These are phyloP conservation scores for Radiomyces spectabilis DNA, from an alignment of 192 early-diverging fungal genomes.

Conservation along the genomic window DNA sequence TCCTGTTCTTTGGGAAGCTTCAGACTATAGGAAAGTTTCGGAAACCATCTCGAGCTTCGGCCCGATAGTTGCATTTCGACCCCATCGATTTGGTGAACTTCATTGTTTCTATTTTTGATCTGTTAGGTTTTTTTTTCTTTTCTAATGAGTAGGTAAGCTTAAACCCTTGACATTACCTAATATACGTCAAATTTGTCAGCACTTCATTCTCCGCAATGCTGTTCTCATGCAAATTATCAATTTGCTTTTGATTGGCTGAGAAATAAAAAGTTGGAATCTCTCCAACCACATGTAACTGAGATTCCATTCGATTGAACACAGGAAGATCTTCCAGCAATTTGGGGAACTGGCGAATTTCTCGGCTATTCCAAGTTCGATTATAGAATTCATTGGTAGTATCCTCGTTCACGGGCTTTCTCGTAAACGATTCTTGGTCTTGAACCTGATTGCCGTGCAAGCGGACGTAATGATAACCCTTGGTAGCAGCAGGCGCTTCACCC, in stretches of 20 bases:
- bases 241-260: neutral
- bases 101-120: neutral
- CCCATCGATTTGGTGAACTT: neutral
- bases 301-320: constrained; percentile 5
- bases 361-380: constrained; percentile 8
- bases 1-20: constrained; percentile 12
- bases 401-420: neutral
- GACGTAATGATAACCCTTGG: neutral
- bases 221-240: constrained; percentile 5
- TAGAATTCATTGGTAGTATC: constrained; percentile 12
- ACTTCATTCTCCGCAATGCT: neutral
- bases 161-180: neutral
- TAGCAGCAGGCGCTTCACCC: constrained; percentile 2
- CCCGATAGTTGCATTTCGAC: constrained; percentile 6
- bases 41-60: constrained; percentile 13
- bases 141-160: neutral
- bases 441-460: neutral
- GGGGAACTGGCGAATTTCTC: neutral
- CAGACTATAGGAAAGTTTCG: constrained; percentile 20
- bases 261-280: constrained; percentile 17
- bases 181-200: constrained; percentile 3
- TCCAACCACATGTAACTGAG: constrained; percentile 13
- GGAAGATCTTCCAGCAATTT: neutral
- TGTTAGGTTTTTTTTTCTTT: neutral
- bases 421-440: neutral